Evolutionary conservation across 2,329 filamentous ascomycete species (phyloP).

Genomic region (Aspergillus terreus): DNA sequence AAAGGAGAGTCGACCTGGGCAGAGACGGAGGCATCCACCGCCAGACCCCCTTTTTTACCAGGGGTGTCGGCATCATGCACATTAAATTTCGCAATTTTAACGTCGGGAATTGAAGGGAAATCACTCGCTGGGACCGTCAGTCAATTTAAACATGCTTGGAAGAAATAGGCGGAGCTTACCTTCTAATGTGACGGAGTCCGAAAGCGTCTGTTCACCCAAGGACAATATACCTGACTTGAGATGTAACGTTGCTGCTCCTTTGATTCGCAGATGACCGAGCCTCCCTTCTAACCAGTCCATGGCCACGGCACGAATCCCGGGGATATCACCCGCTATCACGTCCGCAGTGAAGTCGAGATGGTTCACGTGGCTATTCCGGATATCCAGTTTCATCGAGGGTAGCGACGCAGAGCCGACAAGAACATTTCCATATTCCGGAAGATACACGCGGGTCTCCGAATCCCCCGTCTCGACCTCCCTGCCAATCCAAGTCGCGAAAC

Average conservation of each 20-base stretch:
- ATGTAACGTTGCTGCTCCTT: constrained; percentile 68
- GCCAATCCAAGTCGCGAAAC: constrained; percentile 75
- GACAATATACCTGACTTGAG: constrained; percentile 76
- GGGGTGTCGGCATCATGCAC: constrained; percentile 66
- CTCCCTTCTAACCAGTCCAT: constrained; percentile 85
- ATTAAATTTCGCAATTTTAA: constrained; percentile 77
- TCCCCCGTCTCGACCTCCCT: constrained; percentile 69
- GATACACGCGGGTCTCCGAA: constrained; percentile 69
- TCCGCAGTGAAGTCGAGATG: constrained; percentile 75
- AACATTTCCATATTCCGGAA: constrained; percentile 77
- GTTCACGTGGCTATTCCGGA: constrained; percentile 74
- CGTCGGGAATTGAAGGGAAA: constrained; percentile 73
- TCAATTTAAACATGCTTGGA: too few relatives aligned
- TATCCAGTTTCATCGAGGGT: constrained; percentile 70
- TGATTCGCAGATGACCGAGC: constrained; percentile 65
- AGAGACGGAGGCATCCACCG: constrained; percentile 70
- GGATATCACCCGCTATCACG: constrained; percentile 69
- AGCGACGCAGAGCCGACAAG: constrained; percentile 73
- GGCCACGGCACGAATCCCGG: constrained; percentile 73
- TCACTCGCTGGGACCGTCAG: constrained; percentile 32
- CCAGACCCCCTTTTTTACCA: constrained; percentile 62
- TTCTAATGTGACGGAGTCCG: constrained; percentile 74
- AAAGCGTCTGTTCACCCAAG: constrained; percentile 72
- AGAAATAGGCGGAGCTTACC: constrained; percentile 56
- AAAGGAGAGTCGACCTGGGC: constrained; percentile 76